Base-by-base conservation (phyloP, 1,284 basidiomycete species). In the Malassezia psittaci region DNA sequence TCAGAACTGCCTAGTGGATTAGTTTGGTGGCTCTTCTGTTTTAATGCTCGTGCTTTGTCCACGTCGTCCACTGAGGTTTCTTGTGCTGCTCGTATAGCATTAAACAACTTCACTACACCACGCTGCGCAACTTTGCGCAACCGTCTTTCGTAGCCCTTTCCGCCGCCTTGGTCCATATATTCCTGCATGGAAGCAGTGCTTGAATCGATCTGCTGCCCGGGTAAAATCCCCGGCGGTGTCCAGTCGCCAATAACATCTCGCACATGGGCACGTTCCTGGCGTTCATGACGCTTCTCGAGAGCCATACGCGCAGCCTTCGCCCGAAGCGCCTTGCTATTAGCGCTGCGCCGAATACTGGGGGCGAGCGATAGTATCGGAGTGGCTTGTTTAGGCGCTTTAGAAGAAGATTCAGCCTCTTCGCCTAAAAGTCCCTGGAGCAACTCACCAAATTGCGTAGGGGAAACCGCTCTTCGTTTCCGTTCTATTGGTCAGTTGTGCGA, bases 71-170 rank as follows among this genome's bases (percentile, higher is more conserved):
- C 60, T 0, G 66, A 65, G 3, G 71, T 70, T 0, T 60, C 61
- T 49, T 74, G 72, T 5, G 72, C 69, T 3, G 68, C 72, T 2
- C 72, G 63, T 35, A 74, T 74, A 2, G 70, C 72, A 52, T 74
- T 74, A 59, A 74, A 74, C 11, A 74, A 65, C 59, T 74, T 74
- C 47, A 74, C 72, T 3, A 74, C 63, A 61, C 71, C 71, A 15
- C 70, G 61, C 51, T 72, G 71, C 0, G 71, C 70, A 33, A 69
- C 68, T 51, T 74, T 74, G 19, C 69, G 55, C 45, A 74, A 53
- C 40, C 65, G 60, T 8, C 66, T 57, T 51, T 74, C 71, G 43
- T 70, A 69, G 7, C 59, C 61, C 57, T 64, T 58, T n/a, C 57
- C 57, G 15, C 68, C 70, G 2, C 68, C 70, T 49, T 69, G 51